Conservation (phyloP, 352 stramenopile genomes). For the Pythium volutum region DNA sequence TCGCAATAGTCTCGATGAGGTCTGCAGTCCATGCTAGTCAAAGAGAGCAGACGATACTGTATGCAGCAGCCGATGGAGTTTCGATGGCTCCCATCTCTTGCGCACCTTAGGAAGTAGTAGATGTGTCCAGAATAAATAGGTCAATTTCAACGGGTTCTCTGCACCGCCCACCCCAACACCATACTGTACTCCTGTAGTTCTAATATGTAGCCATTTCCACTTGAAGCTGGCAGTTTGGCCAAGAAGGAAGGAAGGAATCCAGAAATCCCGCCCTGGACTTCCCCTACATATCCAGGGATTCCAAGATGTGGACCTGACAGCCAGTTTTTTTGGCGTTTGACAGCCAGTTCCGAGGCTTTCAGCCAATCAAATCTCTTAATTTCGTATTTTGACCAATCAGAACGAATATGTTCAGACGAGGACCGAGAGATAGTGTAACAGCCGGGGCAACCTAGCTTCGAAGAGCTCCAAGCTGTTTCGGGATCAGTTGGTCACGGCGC, state of each 20-base stretch:
- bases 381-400: not conserved
- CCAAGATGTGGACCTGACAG: not conserved
- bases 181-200: no score
- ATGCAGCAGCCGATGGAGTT: not conserved
- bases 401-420: not conserved
- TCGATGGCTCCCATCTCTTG: not conserved
- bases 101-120: slow-evolving; percentile 12
- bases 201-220: no score
- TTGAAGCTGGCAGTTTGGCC: no score
- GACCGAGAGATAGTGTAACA: not conserved
- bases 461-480: not conserved
- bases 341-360: slow-evolving; percentile 2
- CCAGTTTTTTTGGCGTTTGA: not conserved
- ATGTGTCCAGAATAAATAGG: slow-evolving; percentile 13
- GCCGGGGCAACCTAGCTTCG: not conserved
- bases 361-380: not conserved
- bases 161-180: no score
- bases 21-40: not conserved
- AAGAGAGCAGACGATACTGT: not conserved
- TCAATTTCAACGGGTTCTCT: not conserved
- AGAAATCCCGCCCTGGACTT: no score
- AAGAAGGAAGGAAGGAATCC: no score
- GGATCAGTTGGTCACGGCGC: no score
- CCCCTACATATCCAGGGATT: no score
- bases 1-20: slow-evolving; percentile 1